phyloP scores from a whole-genome alignment of 140 eudicot species.

The Oenanthe javanica region DNA sequence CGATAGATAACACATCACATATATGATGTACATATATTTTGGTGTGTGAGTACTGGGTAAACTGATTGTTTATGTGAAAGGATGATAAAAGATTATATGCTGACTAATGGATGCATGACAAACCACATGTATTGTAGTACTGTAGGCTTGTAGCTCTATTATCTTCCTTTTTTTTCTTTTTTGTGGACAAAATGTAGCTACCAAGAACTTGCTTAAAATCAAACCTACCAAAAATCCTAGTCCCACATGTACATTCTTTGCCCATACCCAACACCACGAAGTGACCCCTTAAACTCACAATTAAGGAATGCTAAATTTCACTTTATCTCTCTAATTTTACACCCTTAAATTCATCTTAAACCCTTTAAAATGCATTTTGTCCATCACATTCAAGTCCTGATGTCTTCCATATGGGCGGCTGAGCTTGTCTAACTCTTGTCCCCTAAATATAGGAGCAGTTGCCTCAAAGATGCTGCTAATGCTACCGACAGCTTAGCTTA shows the following conservation, averaged over 20 bases:
- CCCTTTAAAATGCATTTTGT: slow-evolving; percentile 24
- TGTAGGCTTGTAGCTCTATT: background rate
- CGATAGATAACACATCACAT: background rate
- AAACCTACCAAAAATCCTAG: background rate
- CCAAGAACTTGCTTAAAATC: slow-evolving; percentile 6
- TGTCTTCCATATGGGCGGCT: slow-evolving; percentile 59
- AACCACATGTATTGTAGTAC: background rate
- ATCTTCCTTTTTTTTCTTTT: background rate
- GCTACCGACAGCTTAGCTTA: slow-evolving; percentile 62
- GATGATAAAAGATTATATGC: background rate
- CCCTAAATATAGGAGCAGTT: slow-evolving; percentile 40
- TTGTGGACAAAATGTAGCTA: background rate
- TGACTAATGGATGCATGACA: slow-evolving; percentile 4
- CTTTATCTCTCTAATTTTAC: slow-evolving; percentile 16
- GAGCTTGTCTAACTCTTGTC: slow-evolving; percentile 52
- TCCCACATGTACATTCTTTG: slow-evolving; percentile 24
- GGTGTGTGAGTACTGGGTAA: background rate
- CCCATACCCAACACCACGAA: slow-evolving; percentile 27
- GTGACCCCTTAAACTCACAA: slow-evolving; percentile 31
- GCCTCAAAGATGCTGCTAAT: slow-evolving; percentile 47
- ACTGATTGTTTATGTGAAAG: background rate
- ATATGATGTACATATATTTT: background rate
- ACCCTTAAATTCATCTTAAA: slow-evolving; percentile 27
- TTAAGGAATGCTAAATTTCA: slow-evolving; percentile 17
- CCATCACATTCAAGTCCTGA: slow-evolving; percentile 22